These are phyloP conservation scores for Thalassiosira tumida DNA, from an alignment of 352 stramenopile genomes.

Conservation along the genomic window DNA sequence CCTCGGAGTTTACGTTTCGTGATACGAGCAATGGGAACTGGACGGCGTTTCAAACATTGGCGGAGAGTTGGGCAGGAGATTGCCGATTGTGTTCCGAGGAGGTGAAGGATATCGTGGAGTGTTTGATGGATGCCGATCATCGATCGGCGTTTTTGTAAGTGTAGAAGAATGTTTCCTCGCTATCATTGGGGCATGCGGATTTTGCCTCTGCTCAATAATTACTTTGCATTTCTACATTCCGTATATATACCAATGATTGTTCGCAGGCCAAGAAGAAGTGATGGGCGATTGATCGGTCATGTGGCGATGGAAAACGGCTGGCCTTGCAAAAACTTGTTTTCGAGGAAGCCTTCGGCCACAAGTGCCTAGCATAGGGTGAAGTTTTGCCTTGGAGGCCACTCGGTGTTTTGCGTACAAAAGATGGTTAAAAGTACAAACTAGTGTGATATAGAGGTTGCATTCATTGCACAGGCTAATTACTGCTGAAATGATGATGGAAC, in stretches of 20 bases:
- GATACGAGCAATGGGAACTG: constrained; percentile 55
- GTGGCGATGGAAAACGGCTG: constrained; percentile 79
- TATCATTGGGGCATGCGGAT: too few relatives aligned
- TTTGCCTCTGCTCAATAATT: too few relatives aligned
- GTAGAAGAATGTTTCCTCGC: too few relatives aligned
- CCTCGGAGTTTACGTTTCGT: constrained; percentile 51
- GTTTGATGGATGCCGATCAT: constrained; percentile 69
- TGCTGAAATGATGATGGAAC: too few relatives aligned
- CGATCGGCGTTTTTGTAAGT: constrained; percentile 63
- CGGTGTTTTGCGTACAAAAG: too few relatives aligned
- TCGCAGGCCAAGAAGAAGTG: constrained; percentile 64
- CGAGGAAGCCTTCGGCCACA: constrained; percentile 54
- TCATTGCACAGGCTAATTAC: too few relatives aligned
- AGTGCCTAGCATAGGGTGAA: constrained; percentile 60
- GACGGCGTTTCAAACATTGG: constrained; percentile 69
- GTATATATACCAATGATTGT: too few relatives aligned
- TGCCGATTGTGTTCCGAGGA: constrained; percentile 58
- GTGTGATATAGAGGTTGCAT: too few relatives aligned
- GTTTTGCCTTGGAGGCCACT: too few relatives aligned
- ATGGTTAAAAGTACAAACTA: too few relatives aligned
- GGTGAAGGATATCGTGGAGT: constrained; percentile 66
- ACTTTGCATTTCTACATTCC: too few relatives aligned
- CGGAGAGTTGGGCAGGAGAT: constrained; percentile 52
- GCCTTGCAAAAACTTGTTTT: constrained; percentile 65
- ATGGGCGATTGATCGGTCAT: constrained; percentile 70